Evolutionary conservation across 306 rosid genomes (phyloP).

Genomic region (Cucurbita argyrosperma): DNA sequence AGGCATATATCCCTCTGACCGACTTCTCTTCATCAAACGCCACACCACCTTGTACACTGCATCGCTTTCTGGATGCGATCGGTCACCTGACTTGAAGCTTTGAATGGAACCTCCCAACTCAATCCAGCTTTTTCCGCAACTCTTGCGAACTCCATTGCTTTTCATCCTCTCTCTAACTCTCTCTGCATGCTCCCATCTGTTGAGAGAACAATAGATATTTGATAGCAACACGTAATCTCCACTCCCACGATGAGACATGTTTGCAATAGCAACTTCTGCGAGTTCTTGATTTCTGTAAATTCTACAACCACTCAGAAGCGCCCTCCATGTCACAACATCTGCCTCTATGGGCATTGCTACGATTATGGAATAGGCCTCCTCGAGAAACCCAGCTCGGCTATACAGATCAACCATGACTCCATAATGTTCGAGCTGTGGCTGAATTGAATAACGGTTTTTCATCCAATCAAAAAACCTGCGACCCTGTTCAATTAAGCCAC

Average conservation of each 20-base stretch:
- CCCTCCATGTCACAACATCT: slow-evolving; percentile 57
- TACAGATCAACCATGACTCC: slow-evolving; percentile 68
- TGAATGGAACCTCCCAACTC: slow-evolving; percentile 38
- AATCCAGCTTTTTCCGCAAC: slow-evolving; percentile 49
- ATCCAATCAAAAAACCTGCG: slow-evolving; percentile 36
- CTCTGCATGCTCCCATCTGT: slow-evolving; percentile 55
- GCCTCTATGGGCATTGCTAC: slow-evolving; percentile 49
- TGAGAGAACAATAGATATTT: slow-evolving; percentile 45
- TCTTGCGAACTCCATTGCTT: slow-evolving; percentile 38
- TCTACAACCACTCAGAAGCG: slow-evolving; percentile 56
- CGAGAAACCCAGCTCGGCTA: slow-evolving; percentile 47
- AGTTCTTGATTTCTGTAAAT: slow-evolving; percentile 33
- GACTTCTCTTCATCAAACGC: slow-evolving; percentile 35
- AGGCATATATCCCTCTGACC: slow-evolving; percentile 38
- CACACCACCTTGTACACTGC: slow-evolving; percentile 38
- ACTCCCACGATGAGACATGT: slow-evolving; percentile 31
- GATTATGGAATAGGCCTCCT: slow-evolving; percentile 39
- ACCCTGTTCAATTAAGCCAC: slow-evolving; percentile 51
- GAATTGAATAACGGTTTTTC: slow-evolving; percentile 32
- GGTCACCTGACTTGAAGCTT: slow-evolving; percentile 46
- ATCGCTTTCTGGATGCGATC: slow-evolving; percentile 38
- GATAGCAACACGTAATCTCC: slow-evolving; percentile 65
- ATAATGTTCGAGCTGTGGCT: slow-evolving; percentile 52
- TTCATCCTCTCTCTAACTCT: slow-evolving; percentile 44
- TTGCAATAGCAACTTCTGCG: slow-evolving; percentile 50